Conservation (phyloP, 2,329 filamentous ascomycete genomes). For the Dichotomopilus funicola region DNA sequence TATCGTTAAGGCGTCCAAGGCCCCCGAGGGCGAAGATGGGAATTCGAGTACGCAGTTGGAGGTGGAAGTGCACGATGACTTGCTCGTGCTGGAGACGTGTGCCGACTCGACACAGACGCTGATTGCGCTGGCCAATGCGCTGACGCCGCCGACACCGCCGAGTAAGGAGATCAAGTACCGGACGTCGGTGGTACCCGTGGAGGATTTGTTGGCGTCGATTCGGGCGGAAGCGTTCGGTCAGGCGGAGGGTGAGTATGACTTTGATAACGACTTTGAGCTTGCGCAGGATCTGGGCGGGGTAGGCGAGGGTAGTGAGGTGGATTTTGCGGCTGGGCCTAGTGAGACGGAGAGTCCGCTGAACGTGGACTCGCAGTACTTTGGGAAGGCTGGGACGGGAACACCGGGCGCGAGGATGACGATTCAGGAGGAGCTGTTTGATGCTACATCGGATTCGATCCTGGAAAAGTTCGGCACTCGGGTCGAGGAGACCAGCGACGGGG, state of each 20-base stretch:
- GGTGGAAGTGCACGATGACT: slow-evolving; percentile 74
- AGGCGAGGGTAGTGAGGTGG: slow-evolving; percentile 21
- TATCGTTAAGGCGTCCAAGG: slow-evolving; percentile 52
- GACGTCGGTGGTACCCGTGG: slow-evolving; percentile 76
- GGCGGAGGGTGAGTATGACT: slow-evolving; percentile 55
- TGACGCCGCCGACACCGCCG: slow-evolving; percentile 77
- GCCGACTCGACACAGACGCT: slow-evolving; percentile 95
- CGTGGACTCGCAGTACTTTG: slow-evolving; percentile 43
- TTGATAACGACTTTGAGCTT: slow-evolving; percentile 56
- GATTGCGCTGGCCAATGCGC: slow-evolving; percentile 67
- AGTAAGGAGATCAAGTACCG: slow-evolving; percentile 79
- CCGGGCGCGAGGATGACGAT: slow-evolving; percentile 21
- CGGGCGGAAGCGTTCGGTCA: slow-evolving; percentile 74
- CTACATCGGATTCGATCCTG: slow-evolving; percentile 32
- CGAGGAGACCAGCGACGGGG: slow-evolving; percentile 40
- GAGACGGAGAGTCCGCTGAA: slow-evolving; percentile 30
- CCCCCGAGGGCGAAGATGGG: slow-evolving; percentile 40
- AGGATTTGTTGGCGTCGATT: slow-evolving; percentile 86
- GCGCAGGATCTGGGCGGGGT: slow-evolving; percentile 42
- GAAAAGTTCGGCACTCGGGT: slow-evolving; percentile 36
- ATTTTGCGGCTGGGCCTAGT: slow-evolving; percentile 21
- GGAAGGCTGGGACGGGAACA: slow-evolving; percentile 25
- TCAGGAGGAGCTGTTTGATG: slow-evolving; percentile 45
- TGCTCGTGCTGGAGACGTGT: slow-evolving; percentile 88
- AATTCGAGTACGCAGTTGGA: slow-evolving; percentile 56